Evolutionary conservation across 176 grass and related monocot species (phyloP), one percentile per base, ranked within the genome.

Genomic region (Olyra latifolia): DNA sequence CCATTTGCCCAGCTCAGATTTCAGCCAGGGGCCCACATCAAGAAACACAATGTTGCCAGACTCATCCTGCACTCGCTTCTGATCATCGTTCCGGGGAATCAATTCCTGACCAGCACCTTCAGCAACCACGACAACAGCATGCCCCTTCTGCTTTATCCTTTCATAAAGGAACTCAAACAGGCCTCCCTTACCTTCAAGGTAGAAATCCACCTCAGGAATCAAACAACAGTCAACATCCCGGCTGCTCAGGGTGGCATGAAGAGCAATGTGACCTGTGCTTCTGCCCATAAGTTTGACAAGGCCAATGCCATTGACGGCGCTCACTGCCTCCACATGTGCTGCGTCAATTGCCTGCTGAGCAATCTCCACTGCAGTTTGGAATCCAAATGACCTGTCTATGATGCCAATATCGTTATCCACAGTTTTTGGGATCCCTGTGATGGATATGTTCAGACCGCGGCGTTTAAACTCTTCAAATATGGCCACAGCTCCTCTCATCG

Each of bases 401-500:
- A 98, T 98, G 75, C 92, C 92, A n/a, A 98, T 93, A 79, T 95
- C 96, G 62, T 98, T 98, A 84, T 95, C 96, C 40, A 95, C 96
- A 0, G 96, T 95, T 78, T 98, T 98, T 0, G 92, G 92, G 56
- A 98, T 90, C 32, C 95, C 96, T 6, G 88, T 86, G 4, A 98
- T 78, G n/a, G 88, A 87, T 39, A 93, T 90, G 57, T 87, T 89
- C 78, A 98, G 16, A 66, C 88, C 88, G 19, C 96, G 88, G 41
- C 75, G 77, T 47, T 89, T 86, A 4, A 95, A 85, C 75, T 93
- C 92, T 44, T 93, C 45, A 47, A 88, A 98, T 63, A 95, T 87
- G 1, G 88, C 75, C 20, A 93, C 77, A 16, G 91, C 88, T 30
- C 96, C 92, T 84, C 88, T 93, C 92, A 98, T 98, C 15, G 96